A percentile compares a stretch with the other conserved stretches of the same genome.
Evolutionary conservation across 139 green algal species (phyloP).

Genomic region (Gonium pectorale): DNA sequence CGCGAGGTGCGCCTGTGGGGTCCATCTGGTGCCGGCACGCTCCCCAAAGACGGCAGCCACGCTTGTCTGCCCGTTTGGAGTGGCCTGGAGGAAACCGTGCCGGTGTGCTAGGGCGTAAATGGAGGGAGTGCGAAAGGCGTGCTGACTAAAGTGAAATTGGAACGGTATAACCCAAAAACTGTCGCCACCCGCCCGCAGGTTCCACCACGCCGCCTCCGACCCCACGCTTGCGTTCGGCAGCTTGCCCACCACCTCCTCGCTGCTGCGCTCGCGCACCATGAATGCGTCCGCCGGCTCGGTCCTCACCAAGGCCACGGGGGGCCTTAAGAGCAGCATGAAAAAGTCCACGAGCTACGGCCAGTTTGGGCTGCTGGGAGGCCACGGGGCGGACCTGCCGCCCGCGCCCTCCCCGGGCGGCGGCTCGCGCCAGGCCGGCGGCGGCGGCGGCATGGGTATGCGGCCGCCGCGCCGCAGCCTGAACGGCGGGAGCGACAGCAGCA

Average conservation of each 20-base stretch:
- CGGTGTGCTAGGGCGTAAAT: too few relatives aligned
- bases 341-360: slow-evolving; percentile 3
- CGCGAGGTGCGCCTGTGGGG: too few relatives aligned
- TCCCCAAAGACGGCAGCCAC: too few relatives aligned
- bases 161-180: too few relatives aligned
- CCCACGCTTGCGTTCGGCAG: slow-evolving; percentile 14
- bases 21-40: too few relatives aligned
- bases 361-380: background rate
- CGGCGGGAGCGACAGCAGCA: slow-evolving; percentile 31
- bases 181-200: background rate
- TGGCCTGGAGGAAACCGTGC: too few relatives aligned
- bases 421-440: too few relatives aligned
- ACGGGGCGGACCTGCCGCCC: background rate
- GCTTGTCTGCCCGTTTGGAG: too few relatives aligned
- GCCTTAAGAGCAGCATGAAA: slow-evolving; percentile 24
- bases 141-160: too few relatives aligned
- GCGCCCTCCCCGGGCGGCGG: background rate
- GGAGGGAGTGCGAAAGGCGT: too few relatives aligned
- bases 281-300: slow-evolving; percentile 24
- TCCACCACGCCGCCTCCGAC: background rate
- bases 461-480: background rate
- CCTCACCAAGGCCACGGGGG: slow-evolving; percentile 29
- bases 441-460: too few relatives aligned
- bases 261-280: background rate
- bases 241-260: slow-evolving; percentile 23